Evolutionary conservation across 139 green algal species (phyloP), one percentile per base, ranked within the genome.

Genomic region (Asterochloris sp.): DNA sequence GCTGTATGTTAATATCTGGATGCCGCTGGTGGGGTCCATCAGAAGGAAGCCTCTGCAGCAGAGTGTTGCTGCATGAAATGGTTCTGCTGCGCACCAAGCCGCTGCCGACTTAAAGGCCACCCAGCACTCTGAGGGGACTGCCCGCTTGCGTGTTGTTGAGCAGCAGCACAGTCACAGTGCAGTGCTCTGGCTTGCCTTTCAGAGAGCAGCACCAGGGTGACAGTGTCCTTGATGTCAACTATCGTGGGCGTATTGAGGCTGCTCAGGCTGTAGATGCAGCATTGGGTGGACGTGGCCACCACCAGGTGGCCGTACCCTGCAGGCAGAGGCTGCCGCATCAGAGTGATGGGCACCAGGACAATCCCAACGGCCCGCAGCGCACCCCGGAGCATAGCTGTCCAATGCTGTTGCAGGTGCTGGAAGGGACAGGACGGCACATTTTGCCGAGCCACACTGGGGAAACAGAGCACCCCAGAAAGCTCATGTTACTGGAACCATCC

Each of bases 1-100:
- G 74, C 95, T 91, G 75, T 96, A 96, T 16, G 87, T 92, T 83
- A 88, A 92, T 26, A 97, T 84, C 85, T 92, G 91, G 27, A 95
- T 86, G 61, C 88, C 91, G 4, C 76, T 77, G 27, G 83, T 79
- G 61, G 88, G 84, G 78, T 93, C 91, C 28, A 92, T 79, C 29
- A 93, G 79, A 29, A 94, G 81, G 80, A 96, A 95, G 85, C 82
- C 73, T 76, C 89, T 82, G 63, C 11, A 62, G 21, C 11, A 27
- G 38, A 15, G 8, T 17, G 28, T 27, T 76, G 23, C 69, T 71
- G 66, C 38, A 71, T 71, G 66, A 71, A 2, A 4, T 71, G 66
- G 21, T 10, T 12, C 4, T 71, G 66, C 66, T 26, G 21, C 9
- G 66, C 21, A 24, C 21, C 1, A 2, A 21, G 66, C 66, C 9